phyloP scores from a whole-genome alignment of 2,329 filamentous ascomycete genomes.

The Truncatella angustata region DNA sequence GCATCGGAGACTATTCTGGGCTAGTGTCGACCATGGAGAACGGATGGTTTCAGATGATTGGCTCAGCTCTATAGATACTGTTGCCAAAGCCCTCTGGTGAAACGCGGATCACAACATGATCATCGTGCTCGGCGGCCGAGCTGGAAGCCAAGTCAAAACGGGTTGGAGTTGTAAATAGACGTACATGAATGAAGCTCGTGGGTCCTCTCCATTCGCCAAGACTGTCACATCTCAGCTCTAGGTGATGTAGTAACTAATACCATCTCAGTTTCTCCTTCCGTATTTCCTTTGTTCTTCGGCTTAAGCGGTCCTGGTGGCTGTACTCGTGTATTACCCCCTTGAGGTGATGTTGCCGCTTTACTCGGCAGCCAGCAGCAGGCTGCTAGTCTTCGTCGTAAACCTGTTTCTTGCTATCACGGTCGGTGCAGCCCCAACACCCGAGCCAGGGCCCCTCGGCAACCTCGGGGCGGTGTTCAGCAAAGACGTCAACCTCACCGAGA shows the following conservation, averaged over 20 bases:
- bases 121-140: background rate
- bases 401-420: background rate
- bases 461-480: background rate
- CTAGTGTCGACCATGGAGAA: constrained; percentile 5
- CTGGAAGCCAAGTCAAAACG: background rate
- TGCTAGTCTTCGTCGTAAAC: background rate
- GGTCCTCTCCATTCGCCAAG: background rate
- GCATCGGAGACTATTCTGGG: background rate
- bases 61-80: background rate
- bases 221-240: background rate
- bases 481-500: background rate
- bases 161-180: background rate
- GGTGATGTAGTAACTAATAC: background rate
- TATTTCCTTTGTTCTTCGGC: background rate
- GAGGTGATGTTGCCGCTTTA: background rate
- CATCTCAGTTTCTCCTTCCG: background rate
- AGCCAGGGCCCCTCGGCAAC: background rate
- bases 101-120: constrained; percentile 4
- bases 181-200: background rate
- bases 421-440: background rate
- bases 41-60: constrained; percentile 10
- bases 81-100: background rate
- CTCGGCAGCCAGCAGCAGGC: background rate
- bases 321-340: background rate
- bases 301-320: background rate